Evolutionary conservation across 805 yeast genomes (phyloP), one percentile per base, ranked within the genome.

Genomic region (Lipomyces starkeyi): DNA sequence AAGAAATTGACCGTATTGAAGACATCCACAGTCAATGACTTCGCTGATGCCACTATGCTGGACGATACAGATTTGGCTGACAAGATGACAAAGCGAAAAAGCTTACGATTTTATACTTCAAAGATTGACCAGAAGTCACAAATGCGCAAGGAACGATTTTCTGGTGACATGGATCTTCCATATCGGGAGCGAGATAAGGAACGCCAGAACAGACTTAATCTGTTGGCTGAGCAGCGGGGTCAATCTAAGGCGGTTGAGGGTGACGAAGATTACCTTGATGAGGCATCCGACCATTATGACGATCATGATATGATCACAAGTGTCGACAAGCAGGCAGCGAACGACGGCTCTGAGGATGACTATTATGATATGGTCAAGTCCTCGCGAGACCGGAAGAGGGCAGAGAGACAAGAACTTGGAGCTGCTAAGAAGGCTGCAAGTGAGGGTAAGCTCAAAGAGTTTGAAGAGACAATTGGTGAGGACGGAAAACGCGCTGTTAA

Each of bases 401-500:
- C 83, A 22, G 86, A 6, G 81, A 83, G 61, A 22, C 37, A 20
- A 7, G 66, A 52, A 6, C 60, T 56, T 13, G 60, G 43, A 11
- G 64, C 59, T n/a, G 61, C 64, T 37, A 69, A 69, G 63, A 58
- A 43, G 67, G 97, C 97, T 1, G 91, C 95, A 13, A 88, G 87
- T 75, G 93, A 90, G 70, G 98, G 98, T 58, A 89, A 86, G 71
- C 80, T 94, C 71, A 89, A 87, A 9, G 96, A 92, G 74, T 79
- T 89, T 63, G 82, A 83, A 70, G 91, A 90, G 68, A 83, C 84
- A 65, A 76, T 88, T 35, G 97, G 88, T 62, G 88, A 84, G 22
- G 88, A 87, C 72, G 98, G 97, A 62, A 95, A 95, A 83, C 90
- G 99, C 77, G 98, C 98, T 1, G 85, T 95, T 75, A 92, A 91